Percentiles rank a stretch among this genome's conserved stretches.
Conservation (phyloP, 768 basidiomycete genomes). For the Tricholoma terreum region DNA sequence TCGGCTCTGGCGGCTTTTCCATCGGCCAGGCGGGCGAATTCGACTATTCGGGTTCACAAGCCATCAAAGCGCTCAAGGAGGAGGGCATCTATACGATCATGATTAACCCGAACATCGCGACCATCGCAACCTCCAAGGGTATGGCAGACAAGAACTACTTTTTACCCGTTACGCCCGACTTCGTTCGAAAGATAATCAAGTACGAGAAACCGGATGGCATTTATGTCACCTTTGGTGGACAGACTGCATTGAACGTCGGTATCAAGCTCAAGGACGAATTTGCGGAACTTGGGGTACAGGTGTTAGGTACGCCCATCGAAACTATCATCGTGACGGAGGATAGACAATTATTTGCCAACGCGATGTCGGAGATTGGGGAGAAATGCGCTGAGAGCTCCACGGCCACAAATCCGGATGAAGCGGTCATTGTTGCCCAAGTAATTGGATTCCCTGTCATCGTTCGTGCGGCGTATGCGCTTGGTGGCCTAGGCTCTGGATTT, state of each 20-base stretch:
- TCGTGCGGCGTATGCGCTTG: slow-evolving; percentile 94
- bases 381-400: slow-evolving; percentile 89
- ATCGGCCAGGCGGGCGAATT: slow-evolving; percentile 99
- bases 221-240: slow-evolving; percentile 97
- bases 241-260: slow-evolving; percentile 95
- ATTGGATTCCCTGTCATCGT: slow-evolving; percentile 98
- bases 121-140: slow-evolving; percentile 95
- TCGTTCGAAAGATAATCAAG: slow-evolving; percentile 96
- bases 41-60: slow-evolving; percentile 99
- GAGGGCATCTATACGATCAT: slow-evolving; percentile 99
- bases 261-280: slow-evolving; percentile 99
- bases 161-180: slow-evolving; percentile 96
- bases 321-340: slow-evolving; percentile 98
- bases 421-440: slow-evolving; percentile 69
- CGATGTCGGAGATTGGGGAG: slow-evolving; percentile 95
- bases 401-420: slow-evolving; percentile 85
- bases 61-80: slow-evolving; percentile 98
- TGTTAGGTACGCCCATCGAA: slow-evolving; percentile 94
- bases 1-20: slow-evolving; percentile 95
- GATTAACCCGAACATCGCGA: slow-evolving; percentile 98
- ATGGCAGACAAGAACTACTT: slow-evolving; percentile 99
- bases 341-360: slow-evolving; percentile 86
- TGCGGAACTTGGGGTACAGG: slow-evolving; percentile 80
- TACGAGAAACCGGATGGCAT: slow-evolving; percentile 99
- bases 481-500: slow-evolving; percentile 94